These are phyloP conservation scores for Leucocoprinus birnbaumii DNA, from an alignment of 768 basidiomycete species.

Conservation along the genomic window DNA sequence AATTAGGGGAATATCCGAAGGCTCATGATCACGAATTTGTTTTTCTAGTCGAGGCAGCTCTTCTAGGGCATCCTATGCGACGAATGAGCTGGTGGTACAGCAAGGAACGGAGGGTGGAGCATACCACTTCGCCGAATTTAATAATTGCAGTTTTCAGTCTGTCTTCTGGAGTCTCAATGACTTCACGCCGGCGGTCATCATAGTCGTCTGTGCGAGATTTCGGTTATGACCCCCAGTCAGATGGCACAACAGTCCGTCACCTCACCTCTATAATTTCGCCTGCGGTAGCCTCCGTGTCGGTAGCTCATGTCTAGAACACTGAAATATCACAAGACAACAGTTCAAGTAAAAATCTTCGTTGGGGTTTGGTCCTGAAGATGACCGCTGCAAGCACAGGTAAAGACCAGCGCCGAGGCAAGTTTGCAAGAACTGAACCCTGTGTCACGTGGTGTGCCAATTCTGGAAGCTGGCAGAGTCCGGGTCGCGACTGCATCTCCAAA, in stretches of 20 bases:
- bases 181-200: conserved; percentile 63
- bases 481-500: not conserved
- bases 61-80: conserved; percentile 59
- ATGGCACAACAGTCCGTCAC: not conserved
- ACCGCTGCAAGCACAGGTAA: not conserved
- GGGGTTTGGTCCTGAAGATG: conserved; percentile 4
- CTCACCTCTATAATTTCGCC: conserved; percentile 14
- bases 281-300: conserved; percentile 12
- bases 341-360: conserved; percentile 8
- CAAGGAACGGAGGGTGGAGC: conserved; percentile 18
- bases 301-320: conserved; percentile 7
- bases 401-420: not conserved
- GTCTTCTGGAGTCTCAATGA: conserved; percentile 69
- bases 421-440: not conserved
- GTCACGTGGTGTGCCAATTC: not conserved
- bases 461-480: not conserved
- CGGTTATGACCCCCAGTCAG: not conserved
- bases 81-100: conserved; percentile 3
- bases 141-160: conserved; percentile 65
- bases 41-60: conserved; percentile 67
- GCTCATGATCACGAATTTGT: conserved; percentile 58
- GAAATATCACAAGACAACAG: not conserved
- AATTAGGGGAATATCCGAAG: conserved; percentile 57
- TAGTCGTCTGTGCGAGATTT: conserved; percentile 51
- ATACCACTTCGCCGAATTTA: conserved; percentile 80